Evolutionary conservation across 1,284 basidiomycete species (phyloP), one percentile per base, ranked within the genome.

Genomic region (Pseudozyma tsukubaensis): DNA sequence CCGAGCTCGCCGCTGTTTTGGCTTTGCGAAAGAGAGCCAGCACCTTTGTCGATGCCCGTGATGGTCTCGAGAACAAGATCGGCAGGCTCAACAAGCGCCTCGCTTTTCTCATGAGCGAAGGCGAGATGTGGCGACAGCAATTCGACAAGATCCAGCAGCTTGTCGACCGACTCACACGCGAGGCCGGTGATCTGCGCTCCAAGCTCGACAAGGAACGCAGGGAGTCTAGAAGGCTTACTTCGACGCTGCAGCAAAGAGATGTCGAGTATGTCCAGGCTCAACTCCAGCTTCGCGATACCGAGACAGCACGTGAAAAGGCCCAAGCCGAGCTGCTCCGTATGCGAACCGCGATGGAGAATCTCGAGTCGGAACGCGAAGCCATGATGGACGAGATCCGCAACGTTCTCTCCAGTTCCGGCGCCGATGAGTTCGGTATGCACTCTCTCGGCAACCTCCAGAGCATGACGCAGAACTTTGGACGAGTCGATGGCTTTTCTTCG

Each of bases 61-160:
- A 82, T 43, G 79, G 80, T 29, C 88, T 97, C 50, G 90, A 92
- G 74, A 92, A 95, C 83, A 93, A 91, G 88, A 92, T 92, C 72
- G 72, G 86, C 81, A 45, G 66, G 52, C 64, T 68, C 57, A 79
- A 60, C 52, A 59, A 89, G 93, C 49, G 92, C 43, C 88, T 94
- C 73, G 94, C 94, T 86, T 94, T 94, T 87, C 87, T 94, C 77
- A 93, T 94, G 92, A 93, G 92, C 6, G 92, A 94, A 85, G 90
- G 90, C 14, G 92, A 94, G 82, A 86, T 94, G 45, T 94, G 92
- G 92, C 87, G 92, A 69, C 92, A 93, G 86, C 77, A 93, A 91
- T 90, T 91, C 85, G 94, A 93, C 86, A 94, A 92, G 82, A 94
- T 94, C 76, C 94, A 94, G 19, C 92, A 92, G 4, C 87, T 97